Evolutionary conservation across 139 green algal genomes (phyloP).

Genomic region (Coelastrella sp.): DNA sequence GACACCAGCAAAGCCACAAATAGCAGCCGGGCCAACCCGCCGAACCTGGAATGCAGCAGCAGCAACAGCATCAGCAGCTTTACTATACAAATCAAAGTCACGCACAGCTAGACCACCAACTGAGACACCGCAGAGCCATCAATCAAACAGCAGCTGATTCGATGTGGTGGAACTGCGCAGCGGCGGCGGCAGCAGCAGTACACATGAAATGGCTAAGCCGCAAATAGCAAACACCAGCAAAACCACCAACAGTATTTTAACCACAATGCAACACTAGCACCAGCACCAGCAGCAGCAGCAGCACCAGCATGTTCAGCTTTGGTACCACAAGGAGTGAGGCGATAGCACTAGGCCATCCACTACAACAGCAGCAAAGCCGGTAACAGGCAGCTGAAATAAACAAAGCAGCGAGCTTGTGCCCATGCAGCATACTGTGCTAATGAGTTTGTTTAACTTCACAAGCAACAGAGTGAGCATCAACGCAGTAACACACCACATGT

Average conservation of each 20-base stretch:
- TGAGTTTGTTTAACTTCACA: too few relatives aligned
- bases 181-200: background rate
- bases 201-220: too few relatives aligned
- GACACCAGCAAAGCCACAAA: slow-evolving; percentile 47
- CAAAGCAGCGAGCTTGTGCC: too few relatives aligned
- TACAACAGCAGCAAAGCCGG: too few relatives aligned
- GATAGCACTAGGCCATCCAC: too few relatives aligned
- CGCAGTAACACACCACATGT: too few relatives aligned
- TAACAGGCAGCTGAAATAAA: too few relatives aligned
- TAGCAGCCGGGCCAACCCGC: background rate
- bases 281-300: background rate
- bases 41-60: slow-evolving; percentile 11
- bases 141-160: slow-evolving; percentile 3
- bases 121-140: slow-evolving; percentile 44
- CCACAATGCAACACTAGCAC: background rate
- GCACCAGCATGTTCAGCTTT: background rate
- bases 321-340: too few relatives aligned
- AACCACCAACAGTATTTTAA: too few relatives aligned
- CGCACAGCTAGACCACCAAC: slow-evolving; percentile 31
- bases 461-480: background rate
- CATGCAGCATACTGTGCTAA: too few relatives aligned
- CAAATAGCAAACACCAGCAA: too few relatives aligned
- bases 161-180: background rate
- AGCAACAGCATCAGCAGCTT: background rate
- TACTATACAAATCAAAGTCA: too few relatives aligned